A percentile compares a stretch with the other conserved stretches of the same genome.
Conservation (phyloP, 345 rosid species). For the Euclidium syriacum region DNA sequence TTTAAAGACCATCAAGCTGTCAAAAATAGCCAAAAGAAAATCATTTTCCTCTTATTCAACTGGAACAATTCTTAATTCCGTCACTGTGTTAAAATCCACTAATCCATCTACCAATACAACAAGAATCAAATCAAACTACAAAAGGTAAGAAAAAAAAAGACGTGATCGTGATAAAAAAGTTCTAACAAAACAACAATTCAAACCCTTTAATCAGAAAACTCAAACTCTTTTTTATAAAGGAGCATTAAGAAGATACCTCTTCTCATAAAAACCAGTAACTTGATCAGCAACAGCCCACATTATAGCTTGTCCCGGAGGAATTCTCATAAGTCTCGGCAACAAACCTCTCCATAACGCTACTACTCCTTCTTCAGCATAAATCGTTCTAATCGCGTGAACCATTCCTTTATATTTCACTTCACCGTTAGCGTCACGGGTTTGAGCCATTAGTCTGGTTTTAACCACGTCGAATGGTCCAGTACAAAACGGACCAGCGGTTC, state of each 20-base stretch:
- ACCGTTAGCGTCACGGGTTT: slow-evolving; percentile 49
- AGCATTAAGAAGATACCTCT: slow-evolving; percentile 44
- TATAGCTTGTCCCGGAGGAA: slow-evolving; percentile 96
- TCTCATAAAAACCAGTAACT: slow-evolving; percentile 75
- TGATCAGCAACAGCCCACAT: slow-evolving; percentile 99
- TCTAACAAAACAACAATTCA: too few relatives aligned
- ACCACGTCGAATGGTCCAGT: slow-evolving; percentile 99
- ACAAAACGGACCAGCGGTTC: slow-evolving; percentile 87
- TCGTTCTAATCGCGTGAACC: slow-evolving; percentile 83
- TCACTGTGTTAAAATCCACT: too few relatives aligned
- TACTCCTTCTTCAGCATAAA: slow-evolving; percentile 79
- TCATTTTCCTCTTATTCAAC: too few relatives aligned
- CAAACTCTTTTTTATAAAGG: too few relatives aligned
- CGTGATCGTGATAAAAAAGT: too few relatives aligned
- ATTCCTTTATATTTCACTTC: slow-evolving; percentile 76
- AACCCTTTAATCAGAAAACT: too few relatives aligned
- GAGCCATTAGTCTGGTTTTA: slow-evolving; percentile 96
- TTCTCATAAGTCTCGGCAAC: slow-evolving; percentile 93
- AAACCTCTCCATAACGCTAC: slow-evolving; percentile 86
- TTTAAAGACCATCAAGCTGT: too few relatives aligned
- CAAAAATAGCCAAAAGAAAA: too few relatives aligned
- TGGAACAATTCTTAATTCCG: too few relatives aligned
- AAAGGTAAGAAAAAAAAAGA: too few relatives aligned
- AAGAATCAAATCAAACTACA: too few relatives aligned
- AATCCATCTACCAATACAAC: too few relatives aligned